phyloP scores from a whole-genome alignment of 2,329 filamentous ascomycete genomes.

The Thielaviopsis populi region DNA sequence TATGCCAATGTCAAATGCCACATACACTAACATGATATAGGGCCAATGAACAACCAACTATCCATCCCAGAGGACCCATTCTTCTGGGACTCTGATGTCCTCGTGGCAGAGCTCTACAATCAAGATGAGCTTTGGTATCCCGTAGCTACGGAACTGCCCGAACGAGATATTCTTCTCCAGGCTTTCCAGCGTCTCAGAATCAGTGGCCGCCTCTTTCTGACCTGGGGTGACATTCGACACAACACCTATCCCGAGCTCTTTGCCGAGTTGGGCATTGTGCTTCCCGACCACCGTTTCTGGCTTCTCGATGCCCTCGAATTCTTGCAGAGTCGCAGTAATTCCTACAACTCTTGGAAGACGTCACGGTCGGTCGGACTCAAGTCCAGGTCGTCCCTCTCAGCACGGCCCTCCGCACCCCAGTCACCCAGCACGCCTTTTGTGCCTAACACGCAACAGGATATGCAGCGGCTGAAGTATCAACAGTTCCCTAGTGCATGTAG shows the following conservation, averaged over 20 bases:
- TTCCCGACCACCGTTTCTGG: slow-evolving; percentile 33
- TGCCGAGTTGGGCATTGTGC: slow-evolving; percentile 39
- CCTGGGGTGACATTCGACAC: slow-evolving; percentile 32
- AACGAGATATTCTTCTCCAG: slow-evolving; percentile 31
- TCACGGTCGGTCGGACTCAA: background rate
- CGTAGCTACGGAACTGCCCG: slow-evolving; percentile 23
- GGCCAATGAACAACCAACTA: slow-evolving; percentile 1
- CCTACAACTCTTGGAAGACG: slow-evolving; percentile 16
- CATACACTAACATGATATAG: background rate
- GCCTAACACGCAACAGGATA: background rate
- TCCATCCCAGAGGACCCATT: slow-evolving; percentile 47
- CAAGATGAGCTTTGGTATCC: slow-evolving; percentile 33
- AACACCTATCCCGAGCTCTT: slow-evolving; percentile 36
- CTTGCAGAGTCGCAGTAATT: slow-evolving; percentile 18
- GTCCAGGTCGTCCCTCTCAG: background rate
- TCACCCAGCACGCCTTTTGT: background rate
- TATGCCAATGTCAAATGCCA: background rate
- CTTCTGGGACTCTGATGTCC: slow-evolving; percentile 52
- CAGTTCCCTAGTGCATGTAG: background rate
- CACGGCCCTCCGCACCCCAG: background rate
- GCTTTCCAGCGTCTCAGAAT: slow-evolving; percentile 47
- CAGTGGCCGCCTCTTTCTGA: slow-evolving; percentile 49
- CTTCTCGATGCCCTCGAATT: slow-evolving; percentile 14
- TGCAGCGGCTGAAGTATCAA: background rate
- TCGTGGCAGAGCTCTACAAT: slow-evolving; percentile 51